Percentiles rank a stretch among this genome's conserved stretches.
Evolutionary conservation across 257 asterid genomes (phyloP).

Genomic region (Salvia hispanica): DNA sequence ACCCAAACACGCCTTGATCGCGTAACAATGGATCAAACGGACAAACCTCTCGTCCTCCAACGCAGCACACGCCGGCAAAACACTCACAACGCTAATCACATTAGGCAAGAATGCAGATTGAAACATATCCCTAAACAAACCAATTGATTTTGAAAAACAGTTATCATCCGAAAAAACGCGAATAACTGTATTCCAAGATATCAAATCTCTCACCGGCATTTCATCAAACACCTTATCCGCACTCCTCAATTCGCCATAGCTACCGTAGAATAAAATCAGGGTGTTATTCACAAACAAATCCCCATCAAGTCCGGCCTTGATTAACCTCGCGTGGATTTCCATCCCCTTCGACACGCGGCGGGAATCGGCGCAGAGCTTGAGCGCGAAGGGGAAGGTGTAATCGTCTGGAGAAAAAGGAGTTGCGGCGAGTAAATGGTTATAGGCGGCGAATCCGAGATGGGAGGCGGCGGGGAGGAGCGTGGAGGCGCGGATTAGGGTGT

Average conservation of each 20-base stretch:
- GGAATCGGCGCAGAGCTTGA: constrained; percentile 10
- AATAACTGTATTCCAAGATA: constrained; percentile 8
- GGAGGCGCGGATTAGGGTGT: background rate
- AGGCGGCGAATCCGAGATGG: background rate
- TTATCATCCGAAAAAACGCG: constrained; percentile 8
- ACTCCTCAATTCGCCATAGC: background rate
- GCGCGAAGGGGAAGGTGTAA: constrained; percentile 6
- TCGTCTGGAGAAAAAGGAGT: constrained; percentile 3
- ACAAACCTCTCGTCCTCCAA: background rate
- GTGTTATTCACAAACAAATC: constrained; percentile 12
- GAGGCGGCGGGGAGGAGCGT: background rate
- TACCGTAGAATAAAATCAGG: constrained; percentile 11
- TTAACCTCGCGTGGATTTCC: constrained; percentile 2
- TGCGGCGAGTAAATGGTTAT: background rate
- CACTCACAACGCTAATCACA: constrained; percentile 13
- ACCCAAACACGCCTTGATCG: constrained; percentile 1
- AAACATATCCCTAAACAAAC: constrained; percentile 5
- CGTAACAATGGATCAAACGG: background rate
- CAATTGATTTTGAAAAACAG: background rate
- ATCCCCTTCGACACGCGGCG: background rate
- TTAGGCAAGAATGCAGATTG: background rate
- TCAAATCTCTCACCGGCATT: background rate
- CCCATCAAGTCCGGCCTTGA: background rate
- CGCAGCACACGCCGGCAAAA: background rate
- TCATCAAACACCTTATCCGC: background rate